These are phyloP conservation scores for Picea glauca DNA, from an alignment of 75 land plant genomes.

Conservation along the genomic window DNA sequence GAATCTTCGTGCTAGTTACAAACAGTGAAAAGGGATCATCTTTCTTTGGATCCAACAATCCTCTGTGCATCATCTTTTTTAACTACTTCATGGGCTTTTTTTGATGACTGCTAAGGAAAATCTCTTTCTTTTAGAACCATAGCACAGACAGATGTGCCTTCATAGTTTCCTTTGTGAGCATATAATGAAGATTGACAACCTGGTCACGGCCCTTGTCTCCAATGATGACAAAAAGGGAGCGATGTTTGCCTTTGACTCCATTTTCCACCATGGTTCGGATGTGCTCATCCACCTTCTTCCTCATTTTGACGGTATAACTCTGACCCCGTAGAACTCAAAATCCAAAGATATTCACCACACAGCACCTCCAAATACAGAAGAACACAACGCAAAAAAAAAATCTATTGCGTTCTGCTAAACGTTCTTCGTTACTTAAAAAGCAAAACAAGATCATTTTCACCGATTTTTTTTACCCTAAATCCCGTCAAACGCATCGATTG, in stretches of 20 bases:
- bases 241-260: conserved; percentile 78
- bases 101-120: conserved; percentile 89
- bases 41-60: conserved; percentile 74
- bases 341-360: no score
- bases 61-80: conserved; percentile 69
- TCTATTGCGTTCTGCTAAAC: no score
- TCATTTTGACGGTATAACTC: no score
- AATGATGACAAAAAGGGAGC: conserved; percentile 78
- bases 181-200: conserved; percentile 81
- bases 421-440: no score
- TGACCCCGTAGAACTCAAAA: no score
- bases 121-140: conserved; percentile 91
- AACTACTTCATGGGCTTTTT: conserved; percentile 76
- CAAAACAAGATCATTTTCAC: no score
- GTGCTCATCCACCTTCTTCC: no score
- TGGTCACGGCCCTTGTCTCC: conserved; percentile 91
- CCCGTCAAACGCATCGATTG: no score
- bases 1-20: conserved; percentile 65
- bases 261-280: conserved; percentile 84
- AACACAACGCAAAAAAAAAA: no score
- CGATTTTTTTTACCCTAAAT: no score
- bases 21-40: conserved; percentile 83
- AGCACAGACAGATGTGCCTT: conserved; percentile 63
- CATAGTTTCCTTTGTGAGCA: conserved; percentile 54
- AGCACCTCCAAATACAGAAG: no score